These are phyloP conservation scores for Flaveria floridana DNA, from an alignment of 140 eudicot genomes.

Conservation along the genomic window DNA sequence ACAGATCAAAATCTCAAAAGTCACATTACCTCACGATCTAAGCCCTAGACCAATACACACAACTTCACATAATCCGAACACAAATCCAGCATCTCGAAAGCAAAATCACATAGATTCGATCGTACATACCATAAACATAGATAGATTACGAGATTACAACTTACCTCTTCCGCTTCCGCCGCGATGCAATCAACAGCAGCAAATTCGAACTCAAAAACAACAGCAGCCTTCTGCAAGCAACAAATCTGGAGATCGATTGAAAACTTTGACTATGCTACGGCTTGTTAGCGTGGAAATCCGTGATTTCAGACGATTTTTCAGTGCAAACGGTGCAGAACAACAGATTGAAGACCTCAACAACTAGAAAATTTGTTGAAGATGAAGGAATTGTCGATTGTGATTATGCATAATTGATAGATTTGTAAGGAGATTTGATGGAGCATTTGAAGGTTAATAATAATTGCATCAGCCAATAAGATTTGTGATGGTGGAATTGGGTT, in stretches of 20 bases:
- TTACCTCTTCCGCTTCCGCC: slow-evolving; percentile 23
- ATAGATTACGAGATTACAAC: background rate
- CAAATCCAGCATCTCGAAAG: slow-evolving; percentile 14
- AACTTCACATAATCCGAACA: slow-evolving; percentile 12
- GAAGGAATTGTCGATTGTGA: background rate
- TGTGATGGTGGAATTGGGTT: slow-evolving; percentile 29
- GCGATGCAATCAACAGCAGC: slow-evolving; percentile 16
- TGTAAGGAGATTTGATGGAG: background rate
- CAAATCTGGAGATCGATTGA: slow-evolving; percentile 36
- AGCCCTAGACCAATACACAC: slow-evolving; percentile 19
- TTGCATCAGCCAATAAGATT: slow-evolving; percentile 28
- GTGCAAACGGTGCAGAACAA: slow-evolving; percentile 1
- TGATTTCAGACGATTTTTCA: slow-evolving; percentile 22
- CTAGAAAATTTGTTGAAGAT: slow-evolving; percentile 6
- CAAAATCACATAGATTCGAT: slow-evolving; percentile 32
- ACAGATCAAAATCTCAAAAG: slow-evolving; percentile 23
- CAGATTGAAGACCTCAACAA: background rate
- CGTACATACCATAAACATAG: background rate
- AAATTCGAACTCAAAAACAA: slow-evolving; percentile 22
- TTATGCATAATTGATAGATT: slow-evolving; percentile 16
- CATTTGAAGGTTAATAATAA: slow-evolving; percentile 22
- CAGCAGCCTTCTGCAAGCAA: background rate
- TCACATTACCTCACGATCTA: slow-evolving; percentile 34
- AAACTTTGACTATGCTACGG: slow-evolving; percentile 18
- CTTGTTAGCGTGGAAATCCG: slow-evolving; percentile 21